Evolutionary conservation across 192 early-diverging fungal species (phyloP), one percentile per base, ranked within the genome.

Genomic region (Coemansia sp.): DNA sequence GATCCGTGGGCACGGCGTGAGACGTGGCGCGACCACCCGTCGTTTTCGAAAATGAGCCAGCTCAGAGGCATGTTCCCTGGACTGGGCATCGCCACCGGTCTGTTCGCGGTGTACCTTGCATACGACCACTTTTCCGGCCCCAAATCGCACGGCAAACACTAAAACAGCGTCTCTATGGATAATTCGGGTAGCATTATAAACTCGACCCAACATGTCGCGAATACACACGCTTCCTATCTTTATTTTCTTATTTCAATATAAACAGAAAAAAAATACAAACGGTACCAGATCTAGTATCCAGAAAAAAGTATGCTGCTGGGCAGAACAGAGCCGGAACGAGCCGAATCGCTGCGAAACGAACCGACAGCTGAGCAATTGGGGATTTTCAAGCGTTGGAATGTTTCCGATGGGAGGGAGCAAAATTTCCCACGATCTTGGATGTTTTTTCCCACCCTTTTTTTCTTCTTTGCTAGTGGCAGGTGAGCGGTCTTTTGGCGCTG

Each of bases 1-100:
- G 91, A 93, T 71, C 91, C 91, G 53, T 93, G 91, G 91, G 88
- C 87, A 57, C 78, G 79, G 71, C 88, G 86, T 64, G 88, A 93
- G 74, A 88, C 86, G 60, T 93, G 91, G 91, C 87, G 91, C 74
- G 84, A 84, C 61, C 83, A 87, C 75, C 85, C 89, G 56, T 83
- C 89, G 61, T 93, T 93, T 71, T 87, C 88, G 34, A 87, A 86
- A 67, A 75, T 84, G 61, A 68, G 77, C 51, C 86, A 87, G 72
- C 76, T 90, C 62, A 79, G 79, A 51, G 88, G 86, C 74, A 86
- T 91, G 84, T 89, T 90, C 84, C 91, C 91, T 15, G 91, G 91
- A 61, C 85, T 93, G 64, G 91, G 91, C 68, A 88, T 90, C 51
- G 91, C 91, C 11, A 86, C 91, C 22, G 91, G 86, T 51, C 87